phyloP scores from a whole-genome alignment of 1,139 yeast species.

The Yamadazyma mexicana region DNA sequence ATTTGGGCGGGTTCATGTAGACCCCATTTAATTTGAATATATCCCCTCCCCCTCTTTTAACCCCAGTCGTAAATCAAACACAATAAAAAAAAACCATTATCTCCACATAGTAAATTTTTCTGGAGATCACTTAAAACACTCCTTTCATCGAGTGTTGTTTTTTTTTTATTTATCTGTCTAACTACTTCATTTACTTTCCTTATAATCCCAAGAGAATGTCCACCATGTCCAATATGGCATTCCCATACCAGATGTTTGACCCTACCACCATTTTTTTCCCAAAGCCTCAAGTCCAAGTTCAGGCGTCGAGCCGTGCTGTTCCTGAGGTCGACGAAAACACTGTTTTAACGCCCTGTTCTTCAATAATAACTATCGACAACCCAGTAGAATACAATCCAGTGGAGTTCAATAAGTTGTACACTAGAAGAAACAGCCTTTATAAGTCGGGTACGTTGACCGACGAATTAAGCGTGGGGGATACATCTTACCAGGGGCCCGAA shows the following conservation, averaged over 20 bases:
- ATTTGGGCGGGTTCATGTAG: too few relatives aligned
- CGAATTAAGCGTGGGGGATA: background rate
- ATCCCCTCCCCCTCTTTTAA: background rate
- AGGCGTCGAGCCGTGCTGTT: background rate
- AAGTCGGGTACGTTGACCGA: constrained; percentile 17
- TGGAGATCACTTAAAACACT: constrained; percentile 1
- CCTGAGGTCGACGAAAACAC: background rate
- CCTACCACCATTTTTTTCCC: too few relatives aligned
- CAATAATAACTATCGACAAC: constrained; percentile 11
- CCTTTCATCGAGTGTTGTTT: background rate
- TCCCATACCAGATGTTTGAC: background rate
- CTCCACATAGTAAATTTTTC: constrained; percentile 1
- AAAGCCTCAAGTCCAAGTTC: background rate
- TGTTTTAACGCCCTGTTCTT: constrained; percentile 20
- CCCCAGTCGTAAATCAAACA: too few relatives aligned
- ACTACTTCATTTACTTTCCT: background rate
- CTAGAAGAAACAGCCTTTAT: constrained; percentile 13
- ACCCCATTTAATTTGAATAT: background rate
- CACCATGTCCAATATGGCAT: background rate
- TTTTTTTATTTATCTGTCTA: too few relatives aligned
- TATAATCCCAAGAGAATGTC: background rate
- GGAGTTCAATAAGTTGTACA: constrained; percentile 11
- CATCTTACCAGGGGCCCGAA: background rate
- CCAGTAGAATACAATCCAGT: constrained; percentile 12
- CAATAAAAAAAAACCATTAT: background rate